Percentiles rank a stretch among this genome's conserved stretches.
phyloP scores from a whole-genome alignment of 1,139 yeast genomes.

The Candida neerlandica region DNA sequence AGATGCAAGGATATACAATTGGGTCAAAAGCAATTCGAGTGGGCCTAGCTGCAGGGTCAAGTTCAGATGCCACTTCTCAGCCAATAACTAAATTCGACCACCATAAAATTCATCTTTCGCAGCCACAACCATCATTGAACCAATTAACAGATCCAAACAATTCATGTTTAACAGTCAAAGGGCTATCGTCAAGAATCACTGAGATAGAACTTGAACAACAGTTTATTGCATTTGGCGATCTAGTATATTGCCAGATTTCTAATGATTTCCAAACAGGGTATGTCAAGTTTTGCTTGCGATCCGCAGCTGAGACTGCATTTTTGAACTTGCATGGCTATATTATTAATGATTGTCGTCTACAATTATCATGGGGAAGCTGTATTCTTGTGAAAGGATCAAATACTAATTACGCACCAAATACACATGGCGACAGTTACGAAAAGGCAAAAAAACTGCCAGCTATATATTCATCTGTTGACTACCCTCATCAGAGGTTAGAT shows the following conservation, averaged over 20 bases:
- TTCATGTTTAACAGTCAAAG: conserved; percentile 33
- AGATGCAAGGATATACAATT: conserved; percentile 79
- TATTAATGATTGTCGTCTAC: conserved; percentile 33
- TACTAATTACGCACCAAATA: conserved; percentile 14
- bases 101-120: conserved; percentile 20
- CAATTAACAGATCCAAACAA: conserved; percentile 41
- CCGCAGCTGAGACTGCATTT: conserved; percentile 42
- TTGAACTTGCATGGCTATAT: conserved; percentile 33
- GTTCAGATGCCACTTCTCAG: conserved; percentile 12
- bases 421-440: conserved; percentile 17
- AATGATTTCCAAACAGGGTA: conserved; percentile 25
- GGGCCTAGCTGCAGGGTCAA: conserved; percentile 32
- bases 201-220: conserved; percentile 31
- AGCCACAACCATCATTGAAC: conserved; percentile 36
- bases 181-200: conserved; percentile 32
- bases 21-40: conserved; percentile 80
- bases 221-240: conserved; percentile 41
- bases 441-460: conserved; percentile 21
- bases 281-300: conserved; percentile 32
- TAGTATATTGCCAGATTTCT: conserved; percentile 27
- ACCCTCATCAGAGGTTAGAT: conserved; percentile 22
- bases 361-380: conserved; percentile 38
- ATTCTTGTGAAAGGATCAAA: conserved; percentile 7
- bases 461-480: conserved; percentile 21
- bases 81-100: conserved; percentile 10